These are phyloP conservation scores for Paradendryphiella salina DNA, from an alignment of 2,329 filamentous ascomycete genomes.

Conservation along the genomic window DNA sequence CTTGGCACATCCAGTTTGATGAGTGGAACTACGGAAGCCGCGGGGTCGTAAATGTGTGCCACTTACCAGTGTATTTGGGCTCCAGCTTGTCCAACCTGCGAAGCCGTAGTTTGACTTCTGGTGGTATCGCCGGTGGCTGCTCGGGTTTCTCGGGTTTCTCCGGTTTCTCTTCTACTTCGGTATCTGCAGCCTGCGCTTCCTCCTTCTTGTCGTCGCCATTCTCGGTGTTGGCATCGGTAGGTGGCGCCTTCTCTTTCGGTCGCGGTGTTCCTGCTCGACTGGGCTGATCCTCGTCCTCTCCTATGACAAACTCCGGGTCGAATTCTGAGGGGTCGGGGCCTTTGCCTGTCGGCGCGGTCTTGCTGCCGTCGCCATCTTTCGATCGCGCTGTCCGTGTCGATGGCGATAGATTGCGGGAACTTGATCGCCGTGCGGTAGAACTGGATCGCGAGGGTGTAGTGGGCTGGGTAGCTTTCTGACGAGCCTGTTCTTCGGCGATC, in stretches of 20 bases:
- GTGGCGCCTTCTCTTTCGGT: slow-evolving; percentile 49
- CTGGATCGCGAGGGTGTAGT: slow-evolving; percentile 52
- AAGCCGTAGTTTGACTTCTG: slow-evolving; percentile 74
- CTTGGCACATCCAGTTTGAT: not conserved
- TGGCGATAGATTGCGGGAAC: slow-evolving; percentile 49
- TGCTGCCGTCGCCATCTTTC: slow-evolving; percentile 41
- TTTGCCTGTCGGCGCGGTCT: slow-evolving; percentile 54
- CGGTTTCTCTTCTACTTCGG: slow-evolving; percentile 34
- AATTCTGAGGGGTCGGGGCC: slow-evolving; percentile 84
- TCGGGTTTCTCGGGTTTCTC: slow-evolving; percentile 27
- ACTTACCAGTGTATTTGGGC: slow-evolving; percentile 75
- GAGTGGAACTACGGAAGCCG: not conserved
- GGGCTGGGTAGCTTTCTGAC: slow-evolving; percentile 60
- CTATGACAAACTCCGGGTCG: slow-evolving; percentile 82
- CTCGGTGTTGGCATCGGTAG: slow-evolving; percentile 23
- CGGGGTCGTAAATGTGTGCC: not conserved
- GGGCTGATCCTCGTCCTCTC: slow-evolving; percentile 72
- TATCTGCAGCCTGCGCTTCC: slow-evolving; percentile 35
- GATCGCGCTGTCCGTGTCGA: slow-evolving; percentile 39
- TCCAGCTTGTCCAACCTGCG: slow-evolving; percentile 90
- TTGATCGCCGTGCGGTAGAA: slow-evolving; percentile 52
- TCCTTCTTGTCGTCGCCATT: slow-evolving; percentile 41
- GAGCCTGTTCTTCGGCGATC: slow-evolving; percentile 89
- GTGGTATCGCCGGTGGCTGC: slow-evolving; percentile 63
- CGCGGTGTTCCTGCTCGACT: slow-evolving; percentile 65